Base-by-base conservation (phyloP, 345 rosid genomes). In the Triadica sebifera region DNA sequence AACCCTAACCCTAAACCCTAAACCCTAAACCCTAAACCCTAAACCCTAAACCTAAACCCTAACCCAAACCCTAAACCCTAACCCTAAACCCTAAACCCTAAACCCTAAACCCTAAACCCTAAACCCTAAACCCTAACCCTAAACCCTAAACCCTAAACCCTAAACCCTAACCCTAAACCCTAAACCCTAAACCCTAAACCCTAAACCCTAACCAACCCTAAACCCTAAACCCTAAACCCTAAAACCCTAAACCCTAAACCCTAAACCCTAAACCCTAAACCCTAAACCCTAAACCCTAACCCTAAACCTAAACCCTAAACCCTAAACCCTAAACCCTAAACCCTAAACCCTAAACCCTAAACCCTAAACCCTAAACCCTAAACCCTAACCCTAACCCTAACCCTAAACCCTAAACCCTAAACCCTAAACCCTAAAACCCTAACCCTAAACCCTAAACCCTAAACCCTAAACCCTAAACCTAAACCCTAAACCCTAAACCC, bases 401-500 rank as follows among this genome's bases (percentile, higher is more conserved):
- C 71, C 55, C 71, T 46, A 67, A 46, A 67, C 71, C 55, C 71
- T 67, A 46, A 67, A 67, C 71, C 57, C 71, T 67, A 67, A 67
- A 46, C 57, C 57, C 71, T 25, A 67, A 67, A 20, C 57, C 71
- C 38, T 46, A 67, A 67, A 46, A 1, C 71, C 57, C 47, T 47
- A 67, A 67, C 71, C 71, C 57, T 47, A 67, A 67, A 58, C 77
- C 77, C 65, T 39, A 67, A 74, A 39, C 72, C 77, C 64, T 51
- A 66, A 66, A n/a, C 70, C 70, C 38, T 1, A 46, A 66, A 45
- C 47, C 56, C 55, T n/a, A 25, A 70, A 57, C 59, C 65, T 56
- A 70, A 70, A 70, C 80, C 76, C 76, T 55, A 71, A 65, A 64
- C 80, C 76, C 71, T 53, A 66, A 51, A 47, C 78, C 82, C 75